Conservation (phyloP, 768 basidiomycete species). For the Lyophyllum decastes region DNA sequence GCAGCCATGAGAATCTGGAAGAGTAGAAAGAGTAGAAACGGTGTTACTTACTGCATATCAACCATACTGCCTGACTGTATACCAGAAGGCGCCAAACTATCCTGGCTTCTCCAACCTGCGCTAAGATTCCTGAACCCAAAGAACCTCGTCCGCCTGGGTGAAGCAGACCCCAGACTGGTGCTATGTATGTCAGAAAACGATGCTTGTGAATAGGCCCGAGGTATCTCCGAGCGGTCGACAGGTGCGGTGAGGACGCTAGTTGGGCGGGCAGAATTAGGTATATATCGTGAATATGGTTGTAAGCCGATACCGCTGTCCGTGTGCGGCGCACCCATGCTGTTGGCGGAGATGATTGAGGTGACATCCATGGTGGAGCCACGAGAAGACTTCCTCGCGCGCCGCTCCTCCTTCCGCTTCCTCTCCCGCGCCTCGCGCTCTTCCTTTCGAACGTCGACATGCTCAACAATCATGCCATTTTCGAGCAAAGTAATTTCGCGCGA, state of each 20-base stretch:
- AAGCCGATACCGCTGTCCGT: constrained; percentile 60
- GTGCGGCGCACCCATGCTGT: constrained; percentile 49
- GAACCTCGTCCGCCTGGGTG: constrained; percentile 73
- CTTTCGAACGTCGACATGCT: constrained; percentile 80
- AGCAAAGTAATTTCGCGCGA: constrained; percentile 79
- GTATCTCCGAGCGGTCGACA: constrained; percentile 59
- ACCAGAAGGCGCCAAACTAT: constrained; percentile 80
- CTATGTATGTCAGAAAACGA: constrained; percentile 81
- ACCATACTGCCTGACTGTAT: constrained; percentile 82
- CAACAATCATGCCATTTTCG: constrained; percentile 88
- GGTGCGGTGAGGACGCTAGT: constrained; percentile 63
- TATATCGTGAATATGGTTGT: constrained; percentile 64
- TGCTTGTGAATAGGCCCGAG: constrained; percentile 72
- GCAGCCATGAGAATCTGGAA: constrained; percentile 8
- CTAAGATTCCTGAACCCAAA: constrained; percentile 76
- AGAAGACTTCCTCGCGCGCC: constrained; percentile 72
- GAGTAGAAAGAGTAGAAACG: neutral
- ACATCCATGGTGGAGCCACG: constrained; percentile 71
- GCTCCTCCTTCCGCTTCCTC: constrained; percentile 69
- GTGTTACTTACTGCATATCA: constrained; percentile 93
- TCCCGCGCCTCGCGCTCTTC: constrained; percentile 79
- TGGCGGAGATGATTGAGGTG: constrained; percentile 69
- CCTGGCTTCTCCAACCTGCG: constrained; percentile 75
- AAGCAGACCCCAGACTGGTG: constrained; percentile 55
- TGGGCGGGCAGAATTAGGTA: constrained; percentile 54